Evolutionary conservation across 2,329 filamentous ascomycete species (phyloP), one percentile per base, ranked within the genome.

Genomic region (Penicillium sp.): DNA sequence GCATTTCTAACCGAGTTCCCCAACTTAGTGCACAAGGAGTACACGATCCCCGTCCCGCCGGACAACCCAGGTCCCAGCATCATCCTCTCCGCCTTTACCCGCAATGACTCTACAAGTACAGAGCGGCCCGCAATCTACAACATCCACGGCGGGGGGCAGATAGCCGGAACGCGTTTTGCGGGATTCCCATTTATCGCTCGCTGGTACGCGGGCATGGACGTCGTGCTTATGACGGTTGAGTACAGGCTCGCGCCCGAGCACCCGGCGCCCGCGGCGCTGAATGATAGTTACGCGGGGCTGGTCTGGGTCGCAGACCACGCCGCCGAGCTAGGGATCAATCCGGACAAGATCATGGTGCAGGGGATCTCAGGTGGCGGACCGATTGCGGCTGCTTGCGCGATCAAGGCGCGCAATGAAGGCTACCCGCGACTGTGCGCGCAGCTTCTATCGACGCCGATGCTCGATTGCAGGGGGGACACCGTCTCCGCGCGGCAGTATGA

Each of bases 181-280:
- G 58, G 50, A 3, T 7, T 56, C 15, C 11, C 31, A 7, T 26
- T n/a, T 4, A n/a, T 29, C 0, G n/a, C 44, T 0, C 9, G 21
- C 6, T 58, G 29, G 21, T 49, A 29, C 0, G 56, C 26, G 13
- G 21, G 19, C 11, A 15, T 49, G 9, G 51, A 55, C 5, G 21
- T 49, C 2, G 58, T 60, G 2, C 8, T 23, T 44, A 44, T 60
- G 11, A 26, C 56, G 0, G 52, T 49, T 17, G 58, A 60, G 46
- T 60, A 60, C 15, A 19, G 58, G 2, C 52, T 60, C 21, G 58
- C 58, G 0, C 58, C 58, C 19, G 58, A 60, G 15, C 58, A 60
- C n/a, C 58, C 41, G 1, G 45, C 46, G 3, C 58, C 58, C 0
- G 58, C 58, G 3, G 51, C 46, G 17, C 7, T 50, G 8, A 17